A percentile compares a stretch with the other conserved stretches of the same genome.
Evolutionary conservation across 768 basidiomycete genomes (phyloP).

Genomic region (Lentinula raphanica): DNA sequence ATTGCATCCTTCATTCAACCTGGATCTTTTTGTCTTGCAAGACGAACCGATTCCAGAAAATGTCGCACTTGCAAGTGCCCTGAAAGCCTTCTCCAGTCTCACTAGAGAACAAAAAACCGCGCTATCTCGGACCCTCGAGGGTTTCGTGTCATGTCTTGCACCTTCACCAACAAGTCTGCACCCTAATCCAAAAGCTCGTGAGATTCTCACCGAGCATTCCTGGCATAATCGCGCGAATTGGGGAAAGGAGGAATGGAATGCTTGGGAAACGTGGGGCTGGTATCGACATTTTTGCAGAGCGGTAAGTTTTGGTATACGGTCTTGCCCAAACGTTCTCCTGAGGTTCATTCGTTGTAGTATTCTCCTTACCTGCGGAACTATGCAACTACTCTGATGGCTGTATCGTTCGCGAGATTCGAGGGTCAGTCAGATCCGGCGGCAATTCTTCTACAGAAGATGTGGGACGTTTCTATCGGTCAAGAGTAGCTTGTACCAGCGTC

Average conservation of each 20-base stretch:
- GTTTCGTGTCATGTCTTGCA: slow-evolving; percentile 65
- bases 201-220: slow-evolving; percentile 56
- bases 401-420: slow-evolving; percentile 65
- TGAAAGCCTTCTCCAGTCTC: slow-evolving; percentile 71
- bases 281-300: slow-evolving; percentile 82
- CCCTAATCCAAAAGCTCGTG: slow-evolving; percentile 46
- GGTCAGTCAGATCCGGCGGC: slow-evolving; percentile 51
- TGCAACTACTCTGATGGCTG: slow-evolving; percentile 59
- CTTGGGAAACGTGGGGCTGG: slow-evolving; percentile 91
- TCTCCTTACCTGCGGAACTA: slow-evolving; percentile 76
- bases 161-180: slow-evolving; percentile 34
- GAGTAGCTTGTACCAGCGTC: slow-evolving; percentile 19
- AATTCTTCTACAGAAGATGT: slow-evolving; percentile 57
- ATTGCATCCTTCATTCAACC: neutral
- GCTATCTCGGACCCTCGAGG: slow-evolving; percentile 65
- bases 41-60: slow-evolving; percentile 53
- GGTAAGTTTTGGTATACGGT: slow-evolving; percentile 39
- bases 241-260: slow-evolving; percentile 72
- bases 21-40: slow-evolving; percentile 12
- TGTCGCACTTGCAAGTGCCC: slow-evolving; percentile 61
- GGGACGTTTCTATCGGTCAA: slow-evolving; percentile 67
- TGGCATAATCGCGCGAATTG: slow-evolving; percentile 71
- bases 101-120: slow-evolving; percentile 74
- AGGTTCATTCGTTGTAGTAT: slow-evolving; percentile 42
- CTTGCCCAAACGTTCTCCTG: neutral